Conservation (phyloP, 441 rosid genomes). For the Corymbia citriodora region DNA sequence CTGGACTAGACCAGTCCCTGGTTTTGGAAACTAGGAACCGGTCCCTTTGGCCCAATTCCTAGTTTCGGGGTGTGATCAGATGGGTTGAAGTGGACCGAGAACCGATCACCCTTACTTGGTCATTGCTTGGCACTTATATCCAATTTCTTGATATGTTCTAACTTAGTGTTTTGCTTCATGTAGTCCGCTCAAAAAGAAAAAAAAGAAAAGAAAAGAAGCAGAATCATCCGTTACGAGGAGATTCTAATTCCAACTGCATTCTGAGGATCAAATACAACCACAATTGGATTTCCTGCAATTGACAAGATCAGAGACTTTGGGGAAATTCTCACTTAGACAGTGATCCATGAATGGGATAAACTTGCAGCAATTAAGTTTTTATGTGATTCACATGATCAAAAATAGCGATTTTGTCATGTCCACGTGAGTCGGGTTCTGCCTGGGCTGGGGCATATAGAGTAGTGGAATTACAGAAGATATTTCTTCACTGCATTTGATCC, state of each 20-base stretch:
- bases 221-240: not conserved
- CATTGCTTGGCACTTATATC: not conserved
- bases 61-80: not conserved
- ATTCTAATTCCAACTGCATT: not conserved
- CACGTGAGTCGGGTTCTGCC: not conserved
- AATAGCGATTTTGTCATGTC: not conserved
- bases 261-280: not conserved
- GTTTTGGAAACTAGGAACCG: too few species aligned
- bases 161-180: rapidly evolving
- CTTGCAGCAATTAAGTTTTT: not conserved
- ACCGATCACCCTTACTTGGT: not conserved
- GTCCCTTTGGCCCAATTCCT: not conserved
- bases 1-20: rapidly evolving
- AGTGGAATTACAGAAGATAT: not conserved
- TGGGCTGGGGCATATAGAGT: not conserved
- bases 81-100: rapidly evolving
- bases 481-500: not conserved
- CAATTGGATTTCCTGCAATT: not conserved
- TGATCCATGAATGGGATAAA: not conserved
- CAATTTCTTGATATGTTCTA: too few species aligned
- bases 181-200: too few species aligned
- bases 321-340: not conserved
- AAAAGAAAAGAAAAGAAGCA: not conserved
- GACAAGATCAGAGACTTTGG: not conserved
- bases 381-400: not conserved